Conservation (phyloP, 1,284 basidiomycete genomes). For the Schizophyllum amplum region DNA sequence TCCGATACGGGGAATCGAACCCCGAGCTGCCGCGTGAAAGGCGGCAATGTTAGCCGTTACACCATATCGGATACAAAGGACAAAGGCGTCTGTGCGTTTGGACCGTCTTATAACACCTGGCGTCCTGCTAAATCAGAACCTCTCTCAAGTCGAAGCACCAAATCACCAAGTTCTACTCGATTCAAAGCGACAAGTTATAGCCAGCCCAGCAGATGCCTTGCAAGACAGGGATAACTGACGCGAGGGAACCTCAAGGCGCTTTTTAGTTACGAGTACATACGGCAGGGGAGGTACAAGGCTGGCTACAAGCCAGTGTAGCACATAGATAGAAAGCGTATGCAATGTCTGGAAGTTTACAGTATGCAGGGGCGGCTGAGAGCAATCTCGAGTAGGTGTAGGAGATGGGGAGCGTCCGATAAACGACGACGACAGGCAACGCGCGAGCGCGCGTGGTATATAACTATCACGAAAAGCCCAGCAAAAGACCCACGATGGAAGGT, state of each 20-base stretch:
- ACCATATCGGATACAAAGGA: slow-evolving; percentile 57
- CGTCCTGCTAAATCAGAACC: too few species aligned
- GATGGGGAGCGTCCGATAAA: background rate
- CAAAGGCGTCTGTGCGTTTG: too few species aligned
- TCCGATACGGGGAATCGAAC: slow-evolving; percentile 49
- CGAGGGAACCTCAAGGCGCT: too few species aligned
- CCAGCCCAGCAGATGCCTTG: too few species aligned
- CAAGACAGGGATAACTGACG: too few species aligned
- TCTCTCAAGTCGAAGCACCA: too few species aligned
- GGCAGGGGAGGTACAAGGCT: too few species aligned
- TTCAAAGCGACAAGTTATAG: too few species aligned
- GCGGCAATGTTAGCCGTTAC: slow-evolving; percentile 69
- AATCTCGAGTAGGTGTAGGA: background rate
- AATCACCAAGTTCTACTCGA: too few species aligned
- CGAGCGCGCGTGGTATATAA: background rate
- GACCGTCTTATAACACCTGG: too few species aligned
- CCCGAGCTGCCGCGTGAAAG: slow-evolving; percentile 58
- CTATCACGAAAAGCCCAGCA: too few species aligned
- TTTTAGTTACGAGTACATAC: too few species aligned
- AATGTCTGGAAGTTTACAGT: background rate
- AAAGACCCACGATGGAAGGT: background rate
- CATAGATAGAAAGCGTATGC: background rate
- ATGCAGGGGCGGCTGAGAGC: background rate
- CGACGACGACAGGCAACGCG: background rate
- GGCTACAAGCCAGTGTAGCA: background rate